Evolutionary conservation across 331 rosid species (phyloP), one percentile per base, ranked within the genome.

Genomic region (Saraca asoca): DNA sequence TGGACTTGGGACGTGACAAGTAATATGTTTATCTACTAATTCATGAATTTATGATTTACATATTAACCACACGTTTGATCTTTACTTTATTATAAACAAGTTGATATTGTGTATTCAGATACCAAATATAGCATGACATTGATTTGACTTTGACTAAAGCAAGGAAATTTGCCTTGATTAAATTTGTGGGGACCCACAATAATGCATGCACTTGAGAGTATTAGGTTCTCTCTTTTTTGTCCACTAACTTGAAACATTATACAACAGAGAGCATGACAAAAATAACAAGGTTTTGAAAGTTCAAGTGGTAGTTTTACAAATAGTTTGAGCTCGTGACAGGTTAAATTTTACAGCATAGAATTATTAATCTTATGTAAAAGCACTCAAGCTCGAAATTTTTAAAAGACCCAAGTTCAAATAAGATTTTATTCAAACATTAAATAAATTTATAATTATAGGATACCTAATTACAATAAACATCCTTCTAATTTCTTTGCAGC

Each of bases 181-280:
- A 54, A 60, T 13, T 14, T 9, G 55, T 12, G n/a, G 75, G 82
- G 81, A 74, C 85, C 83, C 83, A 59, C 73, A 19, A 58, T 64
- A 56, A 43, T 72, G 57, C 39, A 58, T 69, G 55, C 51, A 66
- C 56, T 59, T 34, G 45, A 60, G 62, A 14, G 60, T 63, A 52
- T 54, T 56, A 5, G 81, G 74, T 57, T 43, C 53, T 14, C 77
- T 71, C 74, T 55, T 65, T n/a, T 49, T 33, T 51, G 71, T 64
- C 74, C 81, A 62, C 71, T 68, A 46, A 20, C 64, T 43, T 75
- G n/a, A 60, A 66, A 37, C 58, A 63, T 65, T 73, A 37, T 37
- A 52, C 67, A 59, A 52, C 29, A 34, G 17, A 66, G 18, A 63
- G 43, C 38, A 17, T 75, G 73, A 44, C n/a, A n/a, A 75, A 35